phyloP scores from a whole-genome alignment of 495 filamentous ascomycete genomes.

The Penicillium flavigenum region DNA sequence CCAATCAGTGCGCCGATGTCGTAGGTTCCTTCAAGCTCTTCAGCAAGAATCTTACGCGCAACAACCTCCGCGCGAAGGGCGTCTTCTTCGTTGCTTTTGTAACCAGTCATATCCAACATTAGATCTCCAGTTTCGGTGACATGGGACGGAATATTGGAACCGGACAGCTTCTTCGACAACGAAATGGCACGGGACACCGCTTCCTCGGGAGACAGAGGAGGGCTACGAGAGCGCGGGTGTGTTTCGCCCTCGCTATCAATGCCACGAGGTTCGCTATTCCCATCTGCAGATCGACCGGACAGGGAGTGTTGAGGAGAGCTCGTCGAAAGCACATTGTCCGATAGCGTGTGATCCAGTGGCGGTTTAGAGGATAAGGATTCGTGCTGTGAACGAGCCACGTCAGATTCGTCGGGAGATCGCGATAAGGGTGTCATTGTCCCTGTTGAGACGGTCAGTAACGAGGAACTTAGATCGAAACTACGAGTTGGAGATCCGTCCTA shows the following conservation, averaged over 20 bases:
- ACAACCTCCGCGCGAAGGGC: constrained; percentile 86
- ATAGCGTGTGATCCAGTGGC: constrained; percentile 52
- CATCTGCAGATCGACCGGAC: background rate
- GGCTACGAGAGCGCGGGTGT: constrained; percentile 60
- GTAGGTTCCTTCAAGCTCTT: constrained; percentile 92
- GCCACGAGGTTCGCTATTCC: background rate
- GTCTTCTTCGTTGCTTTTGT: constrained; percentile 90
- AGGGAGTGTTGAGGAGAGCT: constrained; percentile 13
- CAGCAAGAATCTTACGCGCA: constrained; percentile 90
- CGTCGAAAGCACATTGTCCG: constrained; percentile 47
- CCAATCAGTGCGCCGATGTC: constrained; percentile 95
- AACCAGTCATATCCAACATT: constrained; percentile 97
- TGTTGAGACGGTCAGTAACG: constrained; percentile 26
- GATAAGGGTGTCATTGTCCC: constrained; percentile 63
- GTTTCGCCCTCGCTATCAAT: constrained; percentile 8
- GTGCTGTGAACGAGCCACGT: constrained; percentile 33
- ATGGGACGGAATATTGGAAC: constrained; percentile 87
- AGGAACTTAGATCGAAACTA: background rate
- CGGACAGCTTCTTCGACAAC: constrained; percentile 81
- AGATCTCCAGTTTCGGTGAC: constrained; percentile 92
- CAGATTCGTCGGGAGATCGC: constrained; percentile 57
- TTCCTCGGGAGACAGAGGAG: constrained; percentile 73
- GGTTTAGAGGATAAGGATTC: constrained; percentile 31
- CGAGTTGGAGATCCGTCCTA: constrained; percentile 24
- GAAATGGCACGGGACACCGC: constrained; percentile 80